Evolutionary conservation across 176 grass and related monocot genomes (phyloP).

Genomic region (Rhynchospora tenuis): DNA sequence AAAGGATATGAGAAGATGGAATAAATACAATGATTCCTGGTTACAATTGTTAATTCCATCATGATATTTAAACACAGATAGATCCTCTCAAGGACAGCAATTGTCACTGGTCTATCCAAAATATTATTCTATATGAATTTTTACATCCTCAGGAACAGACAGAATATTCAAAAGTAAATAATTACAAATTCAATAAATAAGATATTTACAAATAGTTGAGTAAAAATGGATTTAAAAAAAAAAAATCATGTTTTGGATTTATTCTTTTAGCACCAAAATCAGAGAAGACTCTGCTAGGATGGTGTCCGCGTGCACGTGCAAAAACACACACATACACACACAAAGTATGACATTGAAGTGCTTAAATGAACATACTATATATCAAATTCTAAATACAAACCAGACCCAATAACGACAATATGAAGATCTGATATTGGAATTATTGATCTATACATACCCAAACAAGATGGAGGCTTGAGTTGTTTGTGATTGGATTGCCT

Average conservation of each 20-base stretch:
- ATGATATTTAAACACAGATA: background rate
- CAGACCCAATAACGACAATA: background rate
- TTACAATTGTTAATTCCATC: background rate
- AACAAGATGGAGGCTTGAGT: conserved; percentile 62
- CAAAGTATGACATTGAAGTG: background rate
- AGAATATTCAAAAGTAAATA: background rate
- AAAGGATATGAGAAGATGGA: background rate
- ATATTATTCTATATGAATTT: background rate
- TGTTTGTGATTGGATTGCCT: conserved; percentile 31
- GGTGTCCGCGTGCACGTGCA: background rate
- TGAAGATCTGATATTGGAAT: background rate
- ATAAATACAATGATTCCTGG: background rate
- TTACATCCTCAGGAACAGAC: background rate
- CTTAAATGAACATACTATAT: background rate
- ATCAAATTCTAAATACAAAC: background rate
- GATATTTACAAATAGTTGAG: background rate
- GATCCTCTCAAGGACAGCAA: background rate
- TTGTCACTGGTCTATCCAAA: background rate
- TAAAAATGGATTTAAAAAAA: background rate
- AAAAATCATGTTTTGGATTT: background rate
- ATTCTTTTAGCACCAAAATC: background rate
- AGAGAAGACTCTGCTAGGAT: background rate
- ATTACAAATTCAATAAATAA: background rate
- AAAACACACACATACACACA: background rate
- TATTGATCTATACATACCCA: conserved; percentile 44